Evolutionary conservation across 495 filamentous ascomycete species (phyloP).

Genomic region (Aspergillus haitiensis): DNA sequence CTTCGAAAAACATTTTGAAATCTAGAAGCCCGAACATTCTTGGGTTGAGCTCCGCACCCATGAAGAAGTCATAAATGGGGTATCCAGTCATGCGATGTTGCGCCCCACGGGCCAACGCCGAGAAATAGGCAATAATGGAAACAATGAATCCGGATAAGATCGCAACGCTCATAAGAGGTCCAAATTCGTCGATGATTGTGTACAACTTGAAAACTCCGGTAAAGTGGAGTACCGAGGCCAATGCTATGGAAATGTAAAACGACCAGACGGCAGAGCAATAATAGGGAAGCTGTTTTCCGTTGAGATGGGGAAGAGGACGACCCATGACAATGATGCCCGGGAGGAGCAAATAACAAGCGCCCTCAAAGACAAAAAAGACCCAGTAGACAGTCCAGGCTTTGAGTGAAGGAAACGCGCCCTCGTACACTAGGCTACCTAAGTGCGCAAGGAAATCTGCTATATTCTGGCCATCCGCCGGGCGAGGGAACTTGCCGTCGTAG

Average conservation of each 20-base stretch:
- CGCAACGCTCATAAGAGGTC: constrained; percentile 82
- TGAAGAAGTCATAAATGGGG: constrained; percentile 96
- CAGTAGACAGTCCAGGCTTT: constrained; percentile 93
- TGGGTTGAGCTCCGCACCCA: constrained; percentile 97
- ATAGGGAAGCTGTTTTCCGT: constrained; percentile 82
- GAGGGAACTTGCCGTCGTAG: constrained; percentile 80
- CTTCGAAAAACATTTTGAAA: constrained; percentile 99
- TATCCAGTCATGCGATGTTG: constrained; percentile 91
- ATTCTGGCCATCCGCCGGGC: constrained; percentile 63
- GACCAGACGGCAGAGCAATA: constrained; percentile 88
- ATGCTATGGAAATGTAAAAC: constrained; percentile 79
- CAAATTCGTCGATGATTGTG: constrained; percentile 94
- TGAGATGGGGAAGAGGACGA: constrained; percentile 79
- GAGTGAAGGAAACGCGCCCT: constrained; percentile 73
- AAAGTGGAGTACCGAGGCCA: constrained; percentile 69
- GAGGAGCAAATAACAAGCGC: constrained; percentile 72
- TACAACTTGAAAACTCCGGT: constrained; percentile 86
- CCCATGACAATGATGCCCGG: constrained; percentile 83
- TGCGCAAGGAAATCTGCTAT: constrained; percentile 65
- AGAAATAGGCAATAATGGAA: constrained; percentile 79
- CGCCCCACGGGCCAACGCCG: constrained; percentile 73
- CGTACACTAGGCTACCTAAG: constrained; percentile 68
- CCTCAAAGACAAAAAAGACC: constrained; percentile 84
- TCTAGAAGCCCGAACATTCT: constrained; percentile 91
- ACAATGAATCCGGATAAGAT: constrained; percentile 85